phyloP scores from a whole-genome alignment of 225 moss, liverwort and hornwort species.

The Bryoerythrophyllum caledonicum region DNA sequence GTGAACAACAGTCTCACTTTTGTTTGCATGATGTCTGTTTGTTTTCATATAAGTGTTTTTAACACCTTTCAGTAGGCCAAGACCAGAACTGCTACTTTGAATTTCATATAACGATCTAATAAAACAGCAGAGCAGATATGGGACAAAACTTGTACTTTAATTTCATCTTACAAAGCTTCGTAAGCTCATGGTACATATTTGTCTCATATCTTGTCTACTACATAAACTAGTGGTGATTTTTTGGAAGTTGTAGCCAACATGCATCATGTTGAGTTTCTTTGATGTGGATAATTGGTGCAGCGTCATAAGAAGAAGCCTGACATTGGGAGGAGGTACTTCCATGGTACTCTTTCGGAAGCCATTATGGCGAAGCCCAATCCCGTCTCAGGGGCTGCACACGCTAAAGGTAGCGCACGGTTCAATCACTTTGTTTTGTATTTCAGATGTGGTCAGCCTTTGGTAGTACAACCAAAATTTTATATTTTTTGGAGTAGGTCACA shows the following conservation, averaged over 20 bases:
- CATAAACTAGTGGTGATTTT: not conserved
- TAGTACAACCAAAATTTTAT: not conserved
- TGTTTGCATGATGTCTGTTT: constrained; percentile 4
- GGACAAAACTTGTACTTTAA: not conserved
- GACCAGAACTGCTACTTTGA: not conserved
- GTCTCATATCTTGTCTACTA: not conserved
- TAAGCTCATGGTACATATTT: not conserved
- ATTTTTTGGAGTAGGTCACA: not conserved
- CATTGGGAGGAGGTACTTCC: constrained; percentile 65
- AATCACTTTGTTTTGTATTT: not conserved
- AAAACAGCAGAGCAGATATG: no score
- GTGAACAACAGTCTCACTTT: not conserved
- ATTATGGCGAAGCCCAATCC: constrained; percentile 58
- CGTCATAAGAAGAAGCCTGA: constrained; percentile 81
- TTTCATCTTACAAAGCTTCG: not conserved
- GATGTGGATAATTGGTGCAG: constrained; percentile 42
- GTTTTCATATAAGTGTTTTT: not conserved
- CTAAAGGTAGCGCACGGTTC: constrained; percentile 48
- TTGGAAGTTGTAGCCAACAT: not conserved
- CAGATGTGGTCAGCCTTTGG: not conserved
- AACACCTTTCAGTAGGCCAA: not conserved
- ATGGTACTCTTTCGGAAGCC: constrained; percentile 66
- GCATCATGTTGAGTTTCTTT: not conserved
- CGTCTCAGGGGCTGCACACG: constrained; percentile 45
- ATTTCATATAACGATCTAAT: not conserved